Base-by-base conservation (phyloP, 2,329 filamentous ascomycete genomes). In the Botryotinia globosa region DNA sequence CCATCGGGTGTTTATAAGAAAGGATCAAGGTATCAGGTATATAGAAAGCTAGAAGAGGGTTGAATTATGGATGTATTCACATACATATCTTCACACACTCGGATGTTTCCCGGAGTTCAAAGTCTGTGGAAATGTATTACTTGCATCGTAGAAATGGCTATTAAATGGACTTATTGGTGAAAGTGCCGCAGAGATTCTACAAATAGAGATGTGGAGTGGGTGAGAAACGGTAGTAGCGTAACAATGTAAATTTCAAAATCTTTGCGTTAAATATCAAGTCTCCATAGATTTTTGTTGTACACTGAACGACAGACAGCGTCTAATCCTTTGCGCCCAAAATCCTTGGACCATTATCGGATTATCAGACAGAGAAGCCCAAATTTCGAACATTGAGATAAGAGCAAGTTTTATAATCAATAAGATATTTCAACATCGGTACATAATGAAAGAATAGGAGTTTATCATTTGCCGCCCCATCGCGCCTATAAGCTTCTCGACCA, bases 361-460 rank as follows among this genome's bases (percentile, higher is more conserved):
- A 1, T 22, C 8, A 20, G 34, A 32, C 1, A 37, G 22, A 20
- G n/a, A 67, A 32, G 18, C 37, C 3, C n/a, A 14, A n/a, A 16
- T n/a, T 68, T 44, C 18, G 12, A 68, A 16, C 37, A 4, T 39
- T 42, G 16, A n/a, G 22, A 42, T 9, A 18, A 3, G 10, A 32
- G 45, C 7, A 6, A 68, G 10, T 42, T 56, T 56, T 32, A 10
- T 18, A 12, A 10, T 51, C 48, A 48, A 64, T 16, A 32, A 56
- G 37, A 29, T 6, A 10, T 32, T 32, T 3, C 34, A 12, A 7
- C 1, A 32, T 56, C n/a, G n/a, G 22, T 56, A 68, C 12, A 56
- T 68, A 51, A n/a, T 34, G 18, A 32, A 59, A 72, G 64, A 68
- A 68, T 37, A n/a, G 54, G 54, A 72, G 29, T 59, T 22, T 68